Conservation (phyloP, 306 rosid species). For the Citrullus colocynthis region DNA sequence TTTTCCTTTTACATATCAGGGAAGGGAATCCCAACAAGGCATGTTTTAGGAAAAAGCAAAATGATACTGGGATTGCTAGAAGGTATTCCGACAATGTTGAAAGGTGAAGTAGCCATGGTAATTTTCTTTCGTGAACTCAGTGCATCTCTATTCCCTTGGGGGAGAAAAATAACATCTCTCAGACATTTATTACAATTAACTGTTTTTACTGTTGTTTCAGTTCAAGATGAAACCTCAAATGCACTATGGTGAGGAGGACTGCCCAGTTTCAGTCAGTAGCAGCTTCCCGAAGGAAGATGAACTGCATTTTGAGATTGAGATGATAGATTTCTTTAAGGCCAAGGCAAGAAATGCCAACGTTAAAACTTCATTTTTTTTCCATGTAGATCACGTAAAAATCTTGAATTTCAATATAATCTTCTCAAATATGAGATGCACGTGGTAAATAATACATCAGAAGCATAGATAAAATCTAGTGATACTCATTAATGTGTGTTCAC, state of each 20-base stretch:
- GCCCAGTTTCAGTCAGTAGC: conserved; percentile 59
- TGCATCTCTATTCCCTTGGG: not conserved
- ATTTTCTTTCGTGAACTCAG: conserved; percentile 3
- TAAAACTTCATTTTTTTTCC: not conserved
- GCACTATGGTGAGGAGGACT: conserved; percentile 87
- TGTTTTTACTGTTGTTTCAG: conserved; percentile 30
- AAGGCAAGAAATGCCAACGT: conserved; percentile 45
- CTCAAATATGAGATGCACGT: not conserved
- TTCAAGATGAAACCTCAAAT: conserved; percentile 83
- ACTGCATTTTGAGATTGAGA: conserved; percentile 91
- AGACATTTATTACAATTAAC: not conserved
- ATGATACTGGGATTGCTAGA: conserved; percentile 80
- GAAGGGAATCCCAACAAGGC: conserved; percentile 55
- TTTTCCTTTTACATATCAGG: conserved; percentile 33
- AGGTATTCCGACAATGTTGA: conserved; percentile 89
- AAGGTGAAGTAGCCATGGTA: conserved; percentile 98
- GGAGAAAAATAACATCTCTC: conserved; percentile 5
- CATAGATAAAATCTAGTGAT: not conserved
- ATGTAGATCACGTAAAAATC: not conserved
- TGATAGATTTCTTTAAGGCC: conserved; percentile 80
- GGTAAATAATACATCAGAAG: not conserved
- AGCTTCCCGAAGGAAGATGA: conserved; percentile 79
- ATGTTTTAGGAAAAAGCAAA: conserved; percentile 85
- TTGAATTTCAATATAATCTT: not conserved
- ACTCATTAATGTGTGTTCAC: not conserved